Conservation (phyloP, 75 land plant genomes). For the Larix kaempferi region DNA sequence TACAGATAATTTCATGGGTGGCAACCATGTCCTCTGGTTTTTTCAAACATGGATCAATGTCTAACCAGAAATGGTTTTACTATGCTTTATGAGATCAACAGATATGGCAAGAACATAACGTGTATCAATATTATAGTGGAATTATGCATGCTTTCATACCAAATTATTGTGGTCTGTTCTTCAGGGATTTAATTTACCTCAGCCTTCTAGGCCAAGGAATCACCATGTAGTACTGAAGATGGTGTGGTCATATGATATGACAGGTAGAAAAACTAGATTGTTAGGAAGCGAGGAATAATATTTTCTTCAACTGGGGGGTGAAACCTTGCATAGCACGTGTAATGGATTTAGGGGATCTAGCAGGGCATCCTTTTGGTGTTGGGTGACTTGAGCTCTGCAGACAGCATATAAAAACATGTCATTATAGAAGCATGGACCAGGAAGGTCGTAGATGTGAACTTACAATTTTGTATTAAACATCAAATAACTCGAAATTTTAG, state of each 20-base stretch:
- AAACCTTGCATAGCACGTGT: neutral
- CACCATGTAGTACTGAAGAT: neutral
- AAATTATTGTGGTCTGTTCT: too few species aligned
- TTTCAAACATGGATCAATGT: neutral
- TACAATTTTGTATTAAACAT: neutral
- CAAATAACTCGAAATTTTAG: neutral
- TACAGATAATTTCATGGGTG: neutral
- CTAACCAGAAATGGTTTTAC: neutral
- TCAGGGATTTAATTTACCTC: neutral
- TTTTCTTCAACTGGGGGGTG: neutral
- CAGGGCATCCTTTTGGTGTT: neutral
- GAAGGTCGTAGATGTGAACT: neutral
- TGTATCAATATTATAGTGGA: slow-evolving; percentile 1
- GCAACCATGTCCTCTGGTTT: neutral
- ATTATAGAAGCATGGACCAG: neutral
- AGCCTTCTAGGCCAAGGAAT: neutral
- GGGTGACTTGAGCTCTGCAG: too few species aligned
- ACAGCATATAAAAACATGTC: too few species aligned
- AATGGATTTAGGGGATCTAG: neutral
- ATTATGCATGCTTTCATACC: too few species aligned
- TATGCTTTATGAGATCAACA: neutral
- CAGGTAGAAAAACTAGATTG: neutral
- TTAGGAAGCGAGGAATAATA: neutral
- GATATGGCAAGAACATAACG: neutral
- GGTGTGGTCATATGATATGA: neutral